A percentile compares a stretch with the other conserved stretches of the same genome.
phyloP scores from a whole-genome alignment of 1,139 yeast genomes.

The Groenewaldozyma sp. region DNA sequence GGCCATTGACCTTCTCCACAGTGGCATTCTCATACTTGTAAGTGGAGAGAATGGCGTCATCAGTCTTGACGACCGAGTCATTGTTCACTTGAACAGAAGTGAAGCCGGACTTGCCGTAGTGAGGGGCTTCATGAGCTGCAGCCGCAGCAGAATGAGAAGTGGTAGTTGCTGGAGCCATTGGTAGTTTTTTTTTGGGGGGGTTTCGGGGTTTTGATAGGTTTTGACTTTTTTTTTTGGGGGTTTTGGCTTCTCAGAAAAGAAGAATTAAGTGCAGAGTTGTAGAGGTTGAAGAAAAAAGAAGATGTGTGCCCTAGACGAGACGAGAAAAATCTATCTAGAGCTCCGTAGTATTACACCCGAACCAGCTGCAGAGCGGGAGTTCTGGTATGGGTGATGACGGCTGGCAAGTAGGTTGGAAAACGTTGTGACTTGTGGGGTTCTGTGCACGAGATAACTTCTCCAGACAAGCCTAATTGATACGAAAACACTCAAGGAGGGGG shows the following conservation, averaged over 20 bases:
- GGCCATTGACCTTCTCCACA: slow-evolving; percentile 49
- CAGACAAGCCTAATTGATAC: too few relatives aligned
- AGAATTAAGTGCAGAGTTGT: slow-evolving; percentile 5
- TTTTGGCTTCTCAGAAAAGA: slow-evolving; percentile 3
- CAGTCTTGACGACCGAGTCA: slow-evolving; percentile 50
- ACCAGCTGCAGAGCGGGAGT: slow-evolving; percentile 28
- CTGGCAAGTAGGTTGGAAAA: slow-evolving; percentile 26
- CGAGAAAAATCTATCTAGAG: slow-evolving; percentile 1
- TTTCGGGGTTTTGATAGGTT: slow-evolving; percentile 4
- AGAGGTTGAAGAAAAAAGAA: too few relatives aligned
- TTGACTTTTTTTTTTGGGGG: slow-evolving; percentile 1
- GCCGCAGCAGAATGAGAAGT: slow-evolving; percentile 21
- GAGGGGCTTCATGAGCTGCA: slow-evolving; percentile 25
- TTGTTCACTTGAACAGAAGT: slow-evolving; percentile 49
- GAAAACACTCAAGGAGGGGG: too few relatives aligned
- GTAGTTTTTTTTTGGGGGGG: slow-evolving; percentile 2
- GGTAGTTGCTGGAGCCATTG: slow-evolving; percentile 32
- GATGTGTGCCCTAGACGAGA: too few relatives aligned
- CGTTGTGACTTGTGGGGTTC: too few relatives aligned
- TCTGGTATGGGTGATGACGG: slow-evolving; percentile 30
- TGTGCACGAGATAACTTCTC: too few relatives aligned
- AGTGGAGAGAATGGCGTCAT: slow-evolving; percentile 52
- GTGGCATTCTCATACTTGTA: slow-evolving; percentile 63
- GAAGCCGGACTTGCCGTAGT: slow-evolving; percentile 30
- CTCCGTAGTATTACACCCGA: slow-evolving; percentile 25